These are phyloP conservation scores for Canna indica DNA, from an alignment of 176 grass and related monocot species.

Conservation along the genomic window DNA sequence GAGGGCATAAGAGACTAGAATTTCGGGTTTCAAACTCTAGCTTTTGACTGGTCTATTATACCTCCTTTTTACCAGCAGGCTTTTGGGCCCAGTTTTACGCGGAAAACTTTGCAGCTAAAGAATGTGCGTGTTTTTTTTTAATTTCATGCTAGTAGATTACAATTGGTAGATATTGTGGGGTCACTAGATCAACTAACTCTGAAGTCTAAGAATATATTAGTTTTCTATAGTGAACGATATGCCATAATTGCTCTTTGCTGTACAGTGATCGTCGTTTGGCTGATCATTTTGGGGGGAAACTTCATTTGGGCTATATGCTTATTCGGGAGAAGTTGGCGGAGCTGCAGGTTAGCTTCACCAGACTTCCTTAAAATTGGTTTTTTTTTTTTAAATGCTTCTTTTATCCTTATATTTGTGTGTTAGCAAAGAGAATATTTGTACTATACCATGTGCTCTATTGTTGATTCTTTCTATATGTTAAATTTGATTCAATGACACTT, in stretches of 20 bases:
- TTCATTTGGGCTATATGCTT: constrained; percentile 91
- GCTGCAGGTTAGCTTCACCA: constrained; percentile 41
- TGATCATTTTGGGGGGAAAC: constrained; percentile 99
- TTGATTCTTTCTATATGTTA: too few species aligned
- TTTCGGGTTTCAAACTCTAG: constrained; percentile 6
- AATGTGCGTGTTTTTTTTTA: constrained; percentile 17
- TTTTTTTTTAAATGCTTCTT: background rate
- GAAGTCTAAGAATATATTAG: background rate
- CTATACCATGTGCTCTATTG: too few species aligned
- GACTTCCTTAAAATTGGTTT: background rate
- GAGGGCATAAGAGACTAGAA: background rate
- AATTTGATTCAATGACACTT: too few species aligned
- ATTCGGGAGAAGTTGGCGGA: constrained; percentile 67
- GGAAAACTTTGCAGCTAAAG: constrained; percentile 17
- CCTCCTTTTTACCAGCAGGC: constrained; percentile 14
- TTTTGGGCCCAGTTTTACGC: constrained; percentile 16
- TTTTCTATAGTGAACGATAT: background rate
- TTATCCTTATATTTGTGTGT: background rate
- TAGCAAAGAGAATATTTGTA: too few species aligned
- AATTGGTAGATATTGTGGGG: constrained; percentile 2
- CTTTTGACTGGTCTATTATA: constrained; percentile 8
- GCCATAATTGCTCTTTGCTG: background rate
- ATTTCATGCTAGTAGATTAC: constrained; percentile 1
- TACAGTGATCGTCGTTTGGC: constrained; percentile 84
- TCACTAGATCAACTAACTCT: background rate